Evolutionary conservation across 1,284 basidiomycete genomes (phyloP).

Genomic region (Tausonia pullulans): DNA sequence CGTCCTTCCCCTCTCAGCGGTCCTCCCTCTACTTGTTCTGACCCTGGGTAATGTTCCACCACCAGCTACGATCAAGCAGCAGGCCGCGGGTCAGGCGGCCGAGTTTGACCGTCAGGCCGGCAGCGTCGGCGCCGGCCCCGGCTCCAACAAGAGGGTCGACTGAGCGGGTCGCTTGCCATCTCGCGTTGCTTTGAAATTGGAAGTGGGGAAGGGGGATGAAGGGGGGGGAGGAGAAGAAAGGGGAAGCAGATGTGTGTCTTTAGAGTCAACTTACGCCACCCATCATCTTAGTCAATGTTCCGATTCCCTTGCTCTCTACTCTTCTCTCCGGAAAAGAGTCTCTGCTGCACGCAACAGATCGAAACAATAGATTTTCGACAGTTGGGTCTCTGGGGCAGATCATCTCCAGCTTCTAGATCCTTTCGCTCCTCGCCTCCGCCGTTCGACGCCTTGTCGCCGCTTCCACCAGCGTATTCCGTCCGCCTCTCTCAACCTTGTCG

Average conservation of each 20-base stretch:
- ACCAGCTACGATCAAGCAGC: constrained; percentile 67
- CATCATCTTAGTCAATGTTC: no score
- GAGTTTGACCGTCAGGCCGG: constrained; percentile 54
- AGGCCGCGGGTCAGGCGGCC: constrained; percentile 58
- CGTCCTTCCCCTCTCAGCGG: background rate
- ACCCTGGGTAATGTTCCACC: no score
- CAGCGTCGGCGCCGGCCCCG: background rate
- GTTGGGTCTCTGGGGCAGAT: no score
- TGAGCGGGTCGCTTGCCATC: background rate
- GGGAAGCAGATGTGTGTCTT: no score
- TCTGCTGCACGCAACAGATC: no score
- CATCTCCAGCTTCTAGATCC: background rate
- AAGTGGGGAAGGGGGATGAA: no score
- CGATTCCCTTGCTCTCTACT: no score
- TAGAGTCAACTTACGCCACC: no score
- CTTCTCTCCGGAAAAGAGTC: no score
- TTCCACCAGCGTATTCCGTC: background rate
- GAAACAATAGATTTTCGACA: no score
- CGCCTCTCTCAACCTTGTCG: background rate
- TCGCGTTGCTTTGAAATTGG: no score
- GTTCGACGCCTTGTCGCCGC: background rate
- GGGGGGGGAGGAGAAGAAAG: no score
- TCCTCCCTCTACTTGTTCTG: background rate
- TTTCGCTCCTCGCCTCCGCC: background rate
- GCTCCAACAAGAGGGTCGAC: constrained; percentile 10